Percentiles rank a stretch among this genome's conserved stretches.
Evolutionary conservation across 2,329 filamentous ascomycete genomes (phyloP).

Genomic region (Domatiomyces globalis): DNA sequence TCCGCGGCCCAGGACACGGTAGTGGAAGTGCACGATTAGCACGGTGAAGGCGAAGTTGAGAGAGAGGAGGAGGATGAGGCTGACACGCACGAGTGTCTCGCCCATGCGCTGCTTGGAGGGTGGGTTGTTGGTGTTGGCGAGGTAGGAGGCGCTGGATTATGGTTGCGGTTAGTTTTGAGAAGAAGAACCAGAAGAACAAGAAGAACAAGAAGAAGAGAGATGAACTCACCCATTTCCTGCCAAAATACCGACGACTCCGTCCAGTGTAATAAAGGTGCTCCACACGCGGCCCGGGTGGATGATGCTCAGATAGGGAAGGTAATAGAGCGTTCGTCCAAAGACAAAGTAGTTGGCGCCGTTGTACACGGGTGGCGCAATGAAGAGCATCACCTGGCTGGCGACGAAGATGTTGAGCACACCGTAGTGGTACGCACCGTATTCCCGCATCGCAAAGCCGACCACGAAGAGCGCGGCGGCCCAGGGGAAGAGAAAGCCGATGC

Average conservation of each 20-base stretch:
- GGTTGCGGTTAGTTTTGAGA: no score
- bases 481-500: slow-evolving; percentile 28
- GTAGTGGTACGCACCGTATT: slow-evolving; percentile 25
- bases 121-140: slow-evolving; percentile 18
- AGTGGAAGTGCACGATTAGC: slow-evolving; percentile 34
- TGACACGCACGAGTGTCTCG: slow-evolving; percentile 34
- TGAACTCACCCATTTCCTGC: slow-evolving; percentile 33
- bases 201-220: no score
- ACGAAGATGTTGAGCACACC: slow-evolving; percentile 26
- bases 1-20: slow-evolving; percentile 25
- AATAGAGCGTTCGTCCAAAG: slow-evolving; percentile 37
- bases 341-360: slow-evolving; percentile 38
- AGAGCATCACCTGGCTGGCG: slow-evolving; percentile 26
- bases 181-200: no score
- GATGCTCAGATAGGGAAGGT: slow-evolving; percentile 33
- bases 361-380: slow-evolving; percentile 30
- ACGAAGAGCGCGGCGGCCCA: slow-evolving; percentile 30
- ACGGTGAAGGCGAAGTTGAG: slow-evolving; percentile 37
- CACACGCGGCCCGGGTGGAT: slow-evolving; percentile 45
- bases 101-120: slow-evolving; percentile 28
- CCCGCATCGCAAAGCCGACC: slow-evolving; percentile 25
- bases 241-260: slow-evolving; percentile 34
- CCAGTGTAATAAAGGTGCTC: slow-evolving; percentile 42
- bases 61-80: slow-evolving; percentile 37
- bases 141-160: slow-evolving; percentile 2